These are phyloP conservation scores for Cicer judaicum DNA, from an alignment of 306 rosid genomes.

Conservation along the genomic window DNA sequence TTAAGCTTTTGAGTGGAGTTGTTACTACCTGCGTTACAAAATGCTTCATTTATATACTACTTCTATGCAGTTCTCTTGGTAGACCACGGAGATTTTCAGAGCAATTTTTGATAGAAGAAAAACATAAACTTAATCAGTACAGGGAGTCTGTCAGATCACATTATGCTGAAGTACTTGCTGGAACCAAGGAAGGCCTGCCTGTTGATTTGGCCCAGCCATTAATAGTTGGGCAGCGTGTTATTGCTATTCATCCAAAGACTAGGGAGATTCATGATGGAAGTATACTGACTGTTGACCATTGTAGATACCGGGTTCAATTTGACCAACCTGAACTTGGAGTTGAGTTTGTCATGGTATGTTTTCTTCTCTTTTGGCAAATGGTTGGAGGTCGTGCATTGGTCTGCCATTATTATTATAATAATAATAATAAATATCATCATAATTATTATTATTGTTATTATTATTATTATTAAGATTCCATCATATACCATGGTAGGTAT, in stretches of 20 bases:
- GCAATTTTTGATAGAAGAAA: slow-evolving; percentile 85
- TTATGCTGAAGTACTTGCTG: slow-evolving; percentile 87
- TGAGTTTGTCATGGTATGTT: slow-evolving; percentile 78
- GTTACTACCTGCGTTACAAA: slow-evolving; percentile 4
- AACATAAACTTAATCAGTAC: slow-evolving; percentile 81
- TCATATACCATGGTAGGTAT: slow-evolving; percentile 13
- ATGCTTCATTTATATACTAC: slow-evolving; percentile 40
- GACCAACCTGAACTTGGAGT: slow-evolving; percentile 82
- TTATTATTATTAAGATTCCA: not conserved
- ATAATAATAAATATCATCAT: no score
- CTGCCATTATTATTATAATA: slow-evolving; percentile 2
- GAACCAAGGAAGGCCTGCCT: slow-evolving; percentile 88
- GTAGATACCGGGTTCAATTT: slow-evolving; percentile 79
- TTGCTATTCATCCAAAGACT: slow-evolving; percentile 79
- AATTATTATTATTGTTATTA: not conserved
- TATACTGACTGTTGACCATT: slow-evolving; percentile 72
- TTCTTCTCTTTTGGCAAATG: slow-evolving; percentile 40
- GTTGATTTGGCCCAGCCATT: slow-evolving; percentile 88
- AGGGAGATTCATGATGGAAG: slow-evolving; percentile 88
- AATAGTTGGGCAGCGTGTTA: slow-evolving; percentile 79
- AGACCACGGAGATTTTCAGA: slow-evolving; percentile 89
- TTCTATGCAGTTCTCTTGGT: slow-evolving; percentile 88
- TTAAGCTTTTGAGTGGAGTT: slow-evolving; percentile 36
- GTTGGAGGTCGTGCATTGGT: not conserved
- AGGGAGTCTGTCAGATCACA: slow-evolving; percentile 85